Evolutionary conservation across 768 basidiomycete species (phyloP).

Genomic region (Clavulina sp.): DNA sequence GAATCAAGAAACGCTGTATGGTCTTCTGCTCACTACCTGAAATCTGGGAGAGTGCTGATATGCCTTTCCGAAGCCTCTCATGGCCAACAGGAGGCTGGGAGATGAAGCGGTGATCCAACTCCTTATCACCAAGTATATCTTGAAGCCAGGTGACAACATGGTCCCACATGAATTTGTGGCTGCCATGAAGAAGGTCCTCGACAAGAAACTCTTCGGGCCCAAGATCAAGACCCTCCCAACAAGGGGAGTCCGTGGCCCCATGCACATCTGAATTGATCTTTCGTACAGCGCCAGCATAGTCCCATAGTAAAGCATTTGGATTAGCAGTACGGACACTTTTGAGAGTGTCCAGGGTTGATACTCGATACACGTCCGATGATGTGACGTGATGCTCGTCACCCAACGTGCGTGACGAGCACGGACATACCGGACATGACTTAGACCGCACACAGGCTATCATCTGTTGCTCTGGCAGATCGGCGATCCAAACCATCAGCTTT

Average conservation of each 20-base stretch:
- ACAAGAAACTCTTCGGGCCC: conserved; percentile 19
- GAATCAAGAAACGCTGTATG: conserved; percentile 22
- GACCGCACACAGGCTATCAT: conserved; percentile 6
- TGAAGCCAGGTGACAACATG: conserved; percentile 24
- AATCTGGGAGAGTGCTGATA: conserved; percentile 2
- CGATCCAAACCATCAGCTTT: conserved; percentile 21
- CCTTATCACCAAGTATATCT: conserved; percentile 5
- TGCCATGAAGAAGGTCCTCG: conserved; percentile 25
- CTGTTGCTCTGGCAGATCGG: conserved; percentile 12
- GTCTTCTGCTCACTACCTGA: conserved; percentile 5
- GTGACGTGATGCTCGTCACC: not conserved
- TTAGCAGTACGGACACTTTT: conserved; percentile 11
- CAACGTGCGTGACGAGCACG: not conserved
- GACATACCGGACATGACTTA: conserved; percentile 8
- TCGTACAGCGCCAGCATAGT: conserved; percentile 20
- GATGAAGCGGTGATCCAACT: conserved; percentile 12
- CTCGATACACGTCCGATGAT: not conserved
- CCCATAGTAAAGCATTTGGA: conserved; percentile 29
- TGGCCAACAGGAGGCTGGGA: conserved; percentile 10
- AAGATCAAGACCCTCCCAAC: conserved; percentile 14
- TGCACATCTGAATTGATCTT: conserved; percentile 13
- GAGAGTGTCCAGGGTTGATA: not conserved
- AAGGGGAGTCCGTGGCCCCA: conserved; percentile 18
- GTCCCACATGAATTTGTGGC: conserved; percentile 24
- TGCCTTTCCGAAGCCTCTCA: conserved; percentile 4